Evolutionary conservation across 768 basidiomycete genomes (phyloP), one percentile per base, ranked within the genome.

Genomic region (Xerocomellus dryophilus): DNA sequence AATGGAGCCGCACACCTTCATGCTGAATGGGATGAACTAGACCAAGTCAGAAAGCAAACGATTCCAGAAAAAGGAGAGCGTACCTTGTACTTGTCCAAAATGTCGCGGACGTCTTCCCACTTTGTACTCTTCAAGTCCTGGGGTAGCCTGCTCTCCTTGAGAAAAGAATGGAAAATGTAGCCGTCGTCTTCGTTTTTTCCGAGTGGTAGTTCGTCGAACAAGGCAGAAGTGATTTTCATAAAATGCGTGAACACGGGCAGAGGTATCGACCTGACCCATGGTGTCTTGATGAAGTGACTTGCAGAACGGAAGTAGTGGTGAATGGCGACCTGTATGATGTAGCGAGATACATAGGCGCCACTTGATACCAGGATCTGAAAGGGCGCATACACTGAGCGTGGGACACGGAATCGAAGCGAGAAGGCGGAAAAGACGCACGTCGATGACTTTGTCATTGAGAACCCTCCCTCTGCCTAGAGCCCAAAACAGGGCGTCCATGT

Each of bases 101-200:
- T 78, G 38, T 82, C 84, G 50, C 76, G 77, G 55, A 90, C 78
- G 34, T 74, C 77, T 58, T 88, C 86, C 81, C 83, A 86, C 44
- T 75, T 78, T 12, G 83, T 76, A 25, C 74, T 74, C 65, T 83
- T 83, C 63, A 80, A 64, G 45, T 82, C 76, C n/a, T 77, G 63
- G n/a, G 83, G 82, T 50, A 81, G 75, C 65, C 83, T 78, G 61
- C 82, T 84, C 70, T 89, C 84, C 66, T 86, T 86, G 46, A 90
- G 73, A 63, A 89, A 86, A 3, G 73, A 74, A 21, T 74, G 67
- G 62, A 90, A 87, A 32, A 85, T 71, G 32, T 78, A 75, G 1
- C 88, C 87, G 58, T 91, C 89, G 64, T 90, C 88, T 61, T 89
- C 87, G 43, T 79, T 81, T 77, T 89, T 90, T 57, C 77, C 81